Evolutionary conservation across 768 basidiomycete species (phyloP).

Genomic region (Amanita pseudoporphyria): DNA sequence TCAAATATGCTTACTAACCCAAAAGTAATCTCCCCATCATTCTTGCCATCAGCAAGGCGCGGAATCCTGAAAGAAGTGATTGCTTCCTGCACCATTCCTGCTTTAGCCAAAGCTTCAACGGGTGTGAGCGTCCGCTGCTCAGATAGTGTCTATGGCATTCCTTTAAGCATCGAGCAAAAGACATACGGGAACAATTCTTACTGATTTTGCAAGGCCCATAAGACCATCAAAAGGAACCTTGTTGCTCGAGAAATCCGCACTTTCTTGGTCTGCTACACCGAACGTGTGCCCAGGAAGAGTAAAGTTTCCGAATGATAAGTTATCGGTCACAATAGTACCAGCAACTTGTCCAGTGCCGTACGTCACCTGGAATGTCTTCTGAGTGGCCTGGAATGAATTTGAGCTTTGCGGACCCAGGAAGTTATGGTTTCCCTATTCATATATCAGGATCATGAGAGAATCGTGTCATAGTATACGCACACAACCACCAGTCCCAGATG

Average conservation of each 20-base stretch:
- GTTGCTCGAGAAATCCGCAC: slow-evolving; percentile 45
- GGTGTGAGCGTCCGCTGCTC: slow-evolving; percentile 57
- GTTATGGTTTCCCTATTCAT: slow-evolving; percentile 44
- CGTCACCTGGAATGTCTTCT: slow-evolving; percentile 44
- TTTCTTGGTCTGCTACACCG: slow-evolving; percentile 55
- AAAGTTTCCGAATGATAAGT: slow-evolving; percentile 55
- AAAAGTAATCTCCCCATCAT: slow-evolving; percentile 78
- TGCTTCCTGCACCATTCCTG: slow-evolving; percentile 46
- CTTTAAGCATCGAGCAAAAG: neutral
- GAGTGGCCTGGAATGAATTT: slow-evolving; percentile 47
- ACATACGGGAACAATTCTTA: slow-evolving; percentile 19
- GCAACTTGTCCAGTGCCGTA: slow-evolving; percentile 66
- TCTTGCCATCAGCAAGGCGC: slow-evolving; percentile 55
- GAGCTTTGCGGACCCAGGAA: slow-evolving; percentile 57
- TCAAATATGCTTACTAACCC: slow-evolving; percentile 29
- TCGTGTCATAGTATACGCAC: slow-evolving; percentile 18
- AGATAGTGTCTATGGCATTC: slow-evolving; percentile 40
- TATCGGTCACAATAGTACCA: slow-evolving; percentile 55
- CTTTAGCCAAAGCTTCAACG: slow-evolving; percentile 55
- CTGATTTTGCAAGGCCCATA: slow-evolving; percentile 71
- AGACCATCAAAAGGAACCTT: slow-evolving; percentile 56
- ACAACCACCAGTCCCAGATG: slow-evolving; percentile 30
- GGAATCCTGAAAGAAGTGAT: slow-evolving; percentile 78
- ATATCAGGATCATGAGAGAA: neutral
- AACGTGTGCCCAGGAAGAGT: slow-evolving; percentile 49